Evolutionary conservation across 306 rosid genomes (phyloP).

Genomic region (Prunus campanulata): DNA sequence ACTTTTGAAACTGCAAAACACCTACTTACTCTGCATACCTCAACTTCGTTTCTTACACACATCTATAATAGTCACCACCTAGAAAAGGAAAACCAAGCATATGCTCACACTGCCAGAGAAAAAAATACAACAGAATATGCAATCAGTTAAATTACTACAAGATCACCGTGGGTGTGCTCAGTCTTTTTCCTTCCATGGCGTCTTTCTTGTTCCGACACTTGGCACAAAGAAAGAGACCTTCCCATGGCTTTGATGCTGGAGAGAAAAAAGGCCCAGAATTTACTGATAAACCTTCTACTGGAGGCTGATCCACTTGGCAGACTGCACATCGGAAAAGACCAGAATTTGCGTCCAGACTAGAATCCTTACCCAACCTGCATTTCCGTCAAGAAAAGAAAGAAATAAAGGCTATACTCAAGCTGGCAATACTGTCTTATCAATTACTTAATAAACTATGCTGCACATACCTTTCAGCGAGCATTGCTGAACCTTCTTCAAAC

Average conservation of each 20-base stretch:
- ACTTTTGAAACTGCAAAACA: conserved; percentile 44
- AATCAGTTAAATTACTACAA: conserved; percentile 51
- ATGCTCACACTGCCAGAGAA: conserved; percentile 75
- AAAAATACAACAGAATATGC: conserved; percentile 50
- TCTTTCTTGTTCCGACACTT: conserved; percentile 84
- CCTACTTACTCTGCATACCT: conserved; percentile 45
- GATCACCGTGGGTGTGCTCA: conserved; percentile 55
- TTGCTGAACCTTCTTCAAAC: conserved; percentile 99
- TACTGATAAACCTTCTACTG: conserved; percentile 65
- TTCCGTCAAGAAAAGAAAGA: conserved; percentile 18
- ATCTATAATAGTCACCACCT: conserved; percentile 47
- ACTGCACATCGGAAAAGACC: conserved; percentile 90
- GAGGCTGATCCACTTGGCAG: conserved; percentile 93
- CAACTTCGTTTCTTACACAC: conserved; percentile 74
- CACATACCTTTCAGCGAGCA: conserved; percentile 87
- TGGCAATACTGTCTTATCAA: not conserved
- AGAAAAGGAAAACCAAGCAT: conserved; percentile 41
- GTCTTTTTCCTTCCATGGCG: conserved; percentile 96
- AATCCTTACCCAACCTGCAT: conserved; percentile 91
- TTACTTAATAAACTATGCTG: not conserved
- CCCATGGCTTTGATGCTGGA: conserved; percentile 87
- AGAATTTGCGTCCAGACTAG: conserved; percentile 50
- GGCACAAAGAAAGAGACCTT: conserved; percentile 90
- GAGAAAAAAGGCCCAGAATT: conserved; percentile 82
- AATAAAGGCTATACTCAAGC: conserved; percentile 10